A percentile compares a stretch with the other conserved stretches of the same genome.
These are phyloP conservation scores for Zygosaccharomyces kombuchaensis DNA, from an alignment of 805 yeast species.

Conservation along the genomic window DNA sequence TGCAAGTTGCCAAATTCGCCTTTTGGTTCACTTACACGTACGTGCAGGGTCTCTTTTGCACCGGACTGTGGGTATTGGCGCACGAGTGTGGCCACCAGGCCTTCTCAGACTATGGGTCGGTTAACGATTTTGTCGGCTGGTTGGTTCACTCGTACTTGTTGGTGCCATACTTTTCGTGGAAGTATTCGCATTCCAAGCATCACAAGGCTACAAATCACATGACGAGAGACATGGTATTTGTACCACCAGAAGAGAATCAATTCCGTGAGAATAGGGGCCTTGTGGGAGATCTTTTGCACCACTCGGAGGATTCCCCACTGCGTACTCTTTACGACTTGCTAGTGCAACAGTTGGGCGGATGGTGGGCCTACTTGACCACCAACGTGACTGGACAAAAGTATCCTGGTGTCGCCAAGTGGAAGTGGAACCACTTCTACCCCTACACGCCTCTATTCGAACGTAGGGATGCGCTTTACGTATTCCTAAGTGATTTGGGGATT, in stretches of 20 bases:
- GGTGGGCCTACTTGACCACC: conserved; percentile 59
- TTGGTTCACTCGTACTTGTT: conserved; percentile 68
- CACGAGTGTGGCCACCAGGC: conserved; percentile 93
- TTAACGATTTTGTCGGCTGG: conserved; percentile 83
- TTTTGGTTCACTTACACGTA: conserved; percentile 57
- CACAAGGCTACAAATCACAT: conserved; percentile 87
- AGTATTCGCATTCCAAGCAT: conserved; percentile 77
- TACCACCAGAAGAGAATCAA: conserved; percentile 63
- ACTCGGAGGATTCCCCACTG: conserved; percentile 70
- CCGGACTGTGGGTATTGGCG: conserved; percentile 82
- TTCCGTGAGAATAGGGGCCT: conserved; percentile 40
- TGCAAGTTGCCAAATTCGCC: conserved; percentile 40
- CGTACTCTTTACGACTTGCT: conserved; percentile 52
- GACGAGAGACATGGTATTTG: conserved; percentile 78
- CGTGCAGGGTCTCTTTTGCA: conserved; percentile 60
- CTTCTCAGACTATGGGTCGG: conserved; percentile 64
- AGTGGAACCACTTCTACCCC: conserved; percentile 68
- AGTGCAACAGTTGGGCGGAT: conserved; percentile 73
- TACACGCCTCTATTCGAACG: conserved; percentile 67
- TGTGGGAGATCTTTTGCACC: conserved; percentile 44
- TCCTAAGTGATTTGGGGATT: conserved; percentile 72
- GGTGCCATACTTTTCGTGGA: conserved; percentile 89
- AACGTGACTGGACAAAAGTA: conserved; percentile 76
- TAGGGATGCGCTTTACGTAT: conserved; percentile 66
- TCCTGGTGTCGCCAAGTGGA: conserved; percentile 44